Conservation (phyloP, 441 rosid species). For the Aleurites moluccanus region DNA sequence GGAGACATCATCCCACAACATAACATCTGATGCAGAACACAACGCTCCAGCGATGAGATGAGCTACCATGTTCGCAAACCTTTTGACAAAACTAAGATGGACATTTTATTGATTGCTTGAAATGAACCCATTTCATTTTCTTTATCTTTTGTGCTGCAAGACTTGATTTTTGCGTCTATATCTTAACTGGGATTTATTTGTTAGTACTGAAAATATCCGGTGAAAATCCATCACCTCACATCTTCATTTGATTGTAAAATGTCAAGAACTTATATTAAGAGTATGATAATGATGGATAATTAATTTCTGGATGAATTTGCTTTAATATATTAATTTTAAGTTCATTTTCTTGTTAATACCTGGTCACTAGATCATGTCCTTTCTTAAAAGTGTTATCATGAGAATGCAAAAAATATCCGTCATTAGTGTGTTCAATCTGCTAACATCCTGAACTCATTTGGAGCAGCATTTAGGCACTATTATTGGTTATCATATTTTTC, state of each 20-base stretch:
- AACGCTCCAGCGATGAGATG: too few species aligned
- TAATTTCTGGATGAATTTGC: not conserved
- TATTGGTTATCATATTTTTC: not conserved
- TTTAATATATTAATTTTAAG: not conserved
- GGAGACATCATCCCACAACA: too few species aligned
- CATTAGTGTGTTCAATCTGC: not conserved
- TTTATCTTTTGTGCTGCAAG: not conserved
- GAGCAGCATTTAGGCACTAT: not conserved
- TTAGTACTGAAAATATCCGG: not conserved
- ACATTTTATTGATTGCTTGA: not conserved
- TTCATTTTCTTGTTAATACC: not conserved
- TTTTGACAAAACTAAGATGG: too few species aligned
- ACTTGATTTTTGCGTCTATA: not conserved
- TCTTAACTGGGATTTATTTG: not conserved
- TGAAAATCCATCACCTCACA: not conserved
- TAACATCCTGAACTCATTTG: not conserved
- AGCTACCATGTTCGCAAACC: too few species aligned
- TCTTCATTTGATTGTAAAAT: not conserved
- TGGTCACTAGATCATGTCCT: not conserved
- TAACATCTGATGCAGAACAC: too few species aligned
- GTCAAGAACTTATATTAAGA: too few species aligned
- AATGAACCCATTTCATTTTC: slow-evolving; percentile 4
- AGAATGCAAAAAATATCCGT: not conserved
- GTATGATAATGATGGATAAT: not conserved
- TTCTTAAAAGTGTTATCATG: not conserved